Evolutionary conservation across 148 eudicot genomes (phyloP).

Genomic region (Talinum fruticosum): DNA sequence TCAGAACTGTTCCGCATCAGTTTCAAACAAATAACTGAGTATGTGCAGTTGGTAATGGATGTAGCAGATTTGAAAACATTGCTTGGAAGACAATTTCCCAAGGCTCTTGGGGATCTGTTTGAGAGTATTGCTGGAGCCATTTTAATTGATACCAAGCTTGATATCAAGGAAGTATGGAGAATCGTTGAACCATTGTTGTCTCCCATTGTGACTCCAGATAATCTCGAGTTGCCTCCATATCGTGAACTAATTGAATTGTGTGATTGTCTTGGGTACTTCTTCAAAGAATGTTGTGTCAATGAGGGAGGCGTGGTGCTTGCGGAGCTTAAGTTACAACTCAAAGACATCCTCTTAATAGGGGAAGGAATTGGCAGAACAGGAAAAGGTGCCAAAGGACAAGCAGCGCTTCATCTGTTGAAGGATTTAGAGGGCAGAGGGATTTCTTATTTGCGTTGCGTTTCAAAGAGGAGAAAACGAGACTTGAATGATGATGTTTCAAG

Average conservation of each 20-base stretch:
- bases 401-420: slow-evolving; percentile 62
- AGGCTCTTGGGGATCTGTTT: slow-evolving; percentile 89
- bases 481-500: slow-evolving; percentile 21
- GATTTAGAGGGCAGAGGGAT: slow-evolving; percentile 68
- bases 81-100: slow-evolving; percentile 58
- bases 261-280: slow-evolving; percentile 71
- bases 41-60: slow-evolving; percentile 44
- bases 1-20: slow-evolving; percentile 51
- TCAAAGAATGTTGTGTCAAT: slow-evolving; percentile 43
- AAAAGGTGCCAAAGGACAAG: slow-evolving; percentile 83
- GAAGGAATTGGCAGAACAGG: slow-evolving; percentile 60
- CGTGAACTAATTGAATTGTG: slow-evolving; percentile 81
- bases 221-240: slow-evolving; percentile 74
- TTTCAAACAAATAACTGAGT: slow-evolving; percentile 55
- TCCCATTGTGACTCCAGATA: slow-evolving; percentile 92
- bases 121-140: slow-evolving; percentile 94
- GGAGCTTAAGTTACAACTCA: slow-evolving; percentile 60
- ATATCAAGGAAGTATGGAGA: slow-evolving; percentile 83
- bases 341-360: slow-evolving; percentile 50
- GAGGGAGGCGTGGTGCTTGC: slow-evolving; percentile 42
- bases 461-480: slow-evolving; percentile 47
- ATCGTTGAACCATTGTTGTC: slow-evolving; percentile 68
- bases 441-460: slow-evolving; percentile 28
- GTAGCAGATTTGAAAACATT: slow-evolving; percentile 35
- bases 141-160: slow-evolving; percentile 71